Evolutionary conservation across 2,329 filamentous ascomycete species (phyloP), one percentile per base, ranked within the genome.

Genomic region (Leptodontidium sp.): DNA sequence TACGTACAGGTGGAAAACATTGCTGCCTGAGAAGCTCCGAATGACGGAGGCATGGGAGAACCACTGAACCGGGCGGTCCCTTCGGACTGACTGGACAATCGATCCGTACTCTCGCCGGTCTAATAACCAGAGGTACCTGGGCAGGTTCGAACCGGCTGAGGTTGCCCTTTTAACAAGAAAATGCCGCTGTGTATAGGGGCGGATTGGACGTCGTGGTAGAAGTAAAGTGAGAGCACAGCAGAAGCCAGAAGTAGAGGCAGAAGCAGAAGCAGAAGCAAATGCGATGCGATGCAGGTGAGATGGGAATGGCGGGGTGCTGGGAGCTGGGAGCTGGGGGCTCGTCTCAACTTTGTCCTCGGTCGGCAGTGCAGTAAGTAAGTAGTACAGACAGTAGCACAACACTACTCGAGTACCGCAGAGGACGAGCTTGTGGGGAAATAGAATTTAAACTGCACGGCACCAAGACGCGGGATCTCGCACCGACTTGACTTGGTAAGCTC

Each of bases 1-100:
- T 61, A 67, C 76, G 77, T 75, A 78, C 77, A 78, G 9, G 77
- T 78, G 69, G 77, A 75, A 68, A 78, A 78, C 77, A 78, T 78
- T 40, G 55, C 55, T n/a, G 55, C 55, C 66, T 75, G 69, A 59
- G 74, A 71, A 55, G 74, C 74, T 38, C 68, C 73, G 65, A 75
- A 68, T 70, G 74, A 70, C 65, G 73, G 72, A 76, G 71, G 72
- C 76, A 77, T 77, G 67, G 68, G 61, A 57, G n/a, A 38, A 47
- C 40, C 62, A 21, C 21, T 21, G 21, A 21, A 21, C 21, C 21
- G 15, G 17, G 38, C 38, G 21, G 62, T 21, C 55, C 64, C 58
- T 40, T 24, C 49, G 67, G 62, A 66, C 67, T 40, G 49, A 49
- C 38, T 35, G 53, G 35, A 29, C 61, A 43, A 52, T 32, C 32